These are phyloP conservation scores for Nemophila menziesii DNA, from an alignment of 257 asterid genomes.

Conservation along the genomic window DNA sequence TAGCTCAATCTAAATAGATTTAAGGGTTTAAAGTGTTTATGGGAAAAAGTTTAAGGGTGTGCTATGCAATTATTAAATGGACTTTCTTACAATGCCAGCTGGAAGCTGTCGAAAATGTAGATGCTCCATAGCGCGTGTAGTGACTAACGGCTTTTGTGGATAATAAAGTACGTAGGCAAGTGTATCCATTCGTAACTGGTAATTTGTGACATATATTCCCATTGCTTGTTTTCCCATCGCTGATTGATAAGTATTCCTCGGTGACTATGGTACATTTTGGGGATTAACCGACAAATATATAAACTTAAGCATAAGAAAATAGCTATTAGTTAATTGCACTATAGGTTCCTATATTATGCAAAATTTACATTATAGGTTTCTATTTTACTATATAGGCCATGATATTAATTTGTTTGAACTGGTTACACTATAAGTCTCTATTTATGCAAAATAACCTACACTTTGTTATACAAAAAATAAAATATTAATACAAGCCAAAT, in stretches of 20 bases:
- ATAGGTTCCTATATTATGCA: too few species aligned
- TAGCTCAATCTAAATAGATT: too few species aligned
- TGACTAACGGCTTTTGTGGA: slow-evolving; percentile 19
- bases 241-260: slow-evolving; percentile 19
- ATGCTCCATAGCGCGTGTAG: slow-evolving; percentile 20
- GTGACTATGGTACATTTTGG: slow-evolving; percentile 6
- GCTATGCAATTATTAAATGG: too few species aligned
- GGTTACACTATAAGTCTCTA: too few species aligned
- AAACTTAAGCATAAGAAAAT: background rate
- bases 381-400: too few species aligned
- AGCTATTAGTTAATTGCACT: too few species aligned
- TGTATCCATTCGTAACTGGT: slow-evolving; percentile 19
- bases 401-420: too few species aligned
- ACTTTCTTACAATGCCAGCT: slow-evolving; percentile 13
- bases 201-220: slow-evolving; percentile 21
- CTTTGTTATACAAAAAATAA: too few species aligned
- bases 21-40: too few species aligned
- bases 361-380: too few species aligned
- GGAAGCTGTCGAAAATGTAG: slow-evolving; percentile 21
- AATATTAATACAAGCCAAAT: too few species aligned
- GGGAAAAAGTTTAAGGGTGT: background rate
- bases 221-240: slow-evolving; percentile 22
- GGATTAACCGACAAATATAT: background rate
- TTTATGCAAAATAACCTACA: too few species aligned
- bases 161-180: slow-evolving; percentile 17